These are phyloP conservation scores for Ustilago loliicola DNA, from an alignment of 1,284 basidiomycete species.

Conservation along the genomic window DNA sequence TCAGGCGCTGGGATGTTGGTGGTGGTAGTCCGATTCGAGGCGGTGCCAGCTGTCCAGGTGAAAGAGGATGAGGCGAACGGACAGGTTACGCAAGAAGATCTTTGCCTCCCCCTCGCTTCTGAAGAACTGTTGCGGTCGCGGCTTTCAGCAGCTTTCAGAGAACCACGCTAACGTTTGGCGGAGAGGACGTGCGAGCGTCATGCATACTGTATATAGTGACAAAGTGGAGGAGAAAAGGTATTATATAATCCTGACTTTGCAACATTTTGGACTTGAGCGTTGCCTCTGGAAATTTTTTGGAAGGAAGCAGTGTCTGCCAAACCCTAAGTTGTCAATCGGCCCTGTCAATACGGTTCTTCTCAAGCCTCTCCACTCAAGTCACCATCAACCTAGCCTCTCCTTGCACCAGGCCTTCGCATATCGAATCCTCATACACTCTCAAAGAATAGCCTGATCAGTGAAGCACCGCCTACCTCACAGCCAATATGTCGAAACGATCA, in stretches of 20 bases:
- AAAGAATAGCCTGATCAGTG: background rate
- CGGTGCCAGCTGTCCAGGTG: background rate
- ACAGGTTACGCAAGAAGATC: conserved; percentile 16
- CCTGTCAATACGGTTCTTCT: background rate
- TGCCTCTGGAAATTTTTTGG: conserved; percentile 31
- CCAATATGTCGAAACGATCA: conserved; percentile 34
- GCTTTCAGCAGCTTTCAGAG: conserved; percentile 2
- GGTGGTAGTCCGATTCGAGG: background rate
- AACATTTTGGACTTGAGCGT: background rate
- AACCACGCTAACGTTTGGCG: background rate
- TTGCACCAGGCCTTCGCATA: too few relatives aligned
- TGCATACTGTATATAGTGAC: background rate
- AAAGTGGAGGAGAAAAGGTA: conserved; percentile 18
- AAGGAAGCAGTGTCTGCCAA: conserved; percentile 2
- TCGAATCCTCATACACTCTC: background rate
- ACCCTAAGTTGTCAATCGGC: conserved; percentile 2
- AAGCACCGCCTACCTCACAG: background rate
- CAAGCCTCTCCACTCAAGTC: background rate
- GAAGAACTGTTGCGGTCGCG: background rate
- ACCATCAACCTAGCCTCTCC: background rate
- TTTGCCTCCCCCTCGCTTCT: conserved; percentile 2
- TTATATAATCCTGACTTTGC: conserved; percentile 32
- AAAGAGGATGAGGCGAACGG: background rate
- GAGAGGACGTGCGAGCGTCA: background rate
- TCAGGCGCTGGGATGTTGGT: background rate